Evolutionary conservation across 139 green algal species (phyloP).

Genomic region (Edaphochlamys debaryana): DNA sequence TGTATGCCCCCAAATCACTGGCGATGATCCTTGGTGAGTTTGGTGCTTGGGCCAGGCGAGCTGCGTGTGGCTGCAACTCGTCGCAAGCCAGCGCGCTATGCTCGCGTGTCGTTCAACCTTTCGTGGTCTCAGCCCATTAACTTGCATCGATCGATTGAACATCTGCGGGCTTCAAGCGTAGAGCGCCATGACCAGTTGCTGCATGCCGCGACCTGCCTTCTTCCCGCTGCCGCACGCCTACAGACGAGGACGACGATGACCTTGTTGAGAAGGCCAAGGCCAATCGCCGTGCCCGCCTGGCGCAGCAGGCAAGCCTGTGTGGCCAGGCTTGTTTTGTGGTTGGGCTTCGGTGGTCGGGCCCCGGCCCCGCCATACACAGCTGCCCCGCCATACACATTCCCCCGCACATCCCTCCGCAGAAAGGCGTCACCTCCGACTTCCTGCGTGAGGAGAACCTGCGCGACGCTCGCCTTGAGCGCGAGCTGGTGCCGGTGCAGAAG

Average conservation of each 20-base stretch:
- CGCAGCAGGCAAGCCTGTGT: too few relatives aligned
- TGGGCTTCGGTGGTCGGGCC: too few relatives aligned
- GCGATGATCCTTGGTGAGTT: conserved; percentile 19
- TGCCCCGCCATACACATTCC: too few relatives aligned
- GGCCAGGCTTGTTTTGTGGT: too few relatives aligned
- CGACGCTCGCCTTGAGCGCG: conserved; percentile 43
- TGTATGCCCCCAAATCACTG: conserved; percentile 17
- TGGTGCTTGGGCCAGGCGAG: too few relatives aligned
- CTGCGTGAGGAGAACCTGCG: conserved; percentile 38
- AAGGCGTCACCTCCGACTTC: conserved; percentile 33
- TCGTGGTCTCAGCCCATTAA: neutral
- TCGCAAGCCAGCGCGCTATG: too few relatives aligned
- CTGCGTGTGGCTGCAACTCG: too few relatives aligned
- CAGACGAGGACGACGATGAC: conserved; percentile 84
- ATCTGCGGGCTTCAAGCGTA: conserved; percentile 49
- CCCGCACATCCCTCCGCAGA: too few relatives aligned
- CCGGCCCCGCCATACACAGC: too few relatives aligned
- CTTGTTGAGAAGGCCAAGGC: conserved; percentile 76
- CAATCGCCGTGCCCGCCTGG: conserved; percentile 61
- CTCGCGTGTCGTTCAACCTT: neutral
- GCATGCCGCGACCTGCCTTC: too few relatives aligned
- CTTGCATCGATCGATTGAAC: neutral
- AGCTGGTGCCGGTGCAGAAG: conserved; percentile 65
- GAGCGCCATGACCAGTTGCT: too few relatives aligned
- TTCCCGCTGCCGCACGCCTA: too few relatives aligned